Evolutionary conservation across 2,329 filamentous ascomycete species (phyloP).

Genomic region (Macrophomina tecta): DNA sequence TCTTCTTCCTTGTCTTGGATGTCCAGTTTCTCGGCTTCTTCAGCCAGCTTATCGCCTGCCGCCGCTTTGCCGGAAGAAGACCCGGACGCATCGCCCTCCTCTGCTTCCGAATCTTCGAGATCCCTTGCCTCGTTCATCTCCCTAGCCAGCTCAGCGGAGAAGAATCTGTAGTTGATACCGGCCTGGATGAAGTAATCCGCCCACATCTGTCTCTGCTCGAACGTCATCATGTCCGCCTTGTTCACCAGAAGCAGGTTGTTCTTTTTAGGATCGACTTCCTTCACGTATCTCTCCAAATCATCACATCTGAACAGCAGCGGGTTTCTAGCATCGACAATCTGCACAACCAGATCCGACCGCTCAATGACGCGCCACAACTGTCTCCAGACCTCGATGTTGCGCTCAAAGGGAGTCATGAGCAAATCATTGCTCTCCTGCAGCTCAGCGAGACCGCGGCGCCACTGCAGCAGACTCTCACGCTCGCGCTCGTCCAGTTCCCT

Average conservation of each 20-base stretch:
- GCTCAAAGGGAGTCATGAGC: slow-evolving; percentile 96
- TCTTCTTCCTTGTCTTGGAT: slow-evolving; percentile 52
- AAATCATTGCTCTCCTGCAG: slow-evolving; percentile 92
- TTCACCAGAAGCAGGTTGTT: slow-evolving; percentile 93
- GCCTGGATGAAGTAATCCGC: slow-evolving; percentile 82
- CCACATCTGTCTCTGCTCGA: slow-evolving; percentile 81
- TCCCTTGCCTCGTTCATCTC: slow-evolving; percentile 79
- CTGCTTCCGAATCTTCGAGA: slow-evolving; percentile 57
- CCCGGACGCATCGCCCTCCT: slow-evolving; percentile 45
- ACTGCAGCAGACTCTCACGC: slow-evolving; percentile 80
- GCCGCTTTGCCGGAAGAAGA: slow-evolving; percentile 44
- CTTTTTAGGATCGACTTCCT: slow-evolving; percentile 87
- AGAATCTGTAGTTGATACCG: slow-evolving; percentile 91
- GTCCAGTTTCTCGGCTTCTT: slow-evolving; percentile 53
- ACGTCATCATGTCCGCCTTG: slow-evolving; percentile 99
- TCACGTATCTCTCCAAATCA: slow-evolving; percentile 92
- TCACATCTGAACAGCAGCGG: slow-evolving; percentile 92
- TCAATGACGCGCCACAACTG: slow-evolving; percentile 98
- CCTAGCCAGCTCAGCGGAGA: slow-evolving; percentile 91
- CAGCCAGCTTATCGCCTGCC: slow-evolving; percentile 56
- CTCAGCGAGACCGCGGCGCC: slow-evolving; percentile 89
- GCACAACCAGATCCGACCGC: slow-evolving; percentile 90
- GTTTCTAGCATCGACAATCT: slow-evolving; percentile 97
- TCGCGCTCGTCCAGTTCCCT: slow-evolving; percentile 81
- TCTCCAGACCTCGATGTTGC: slow-evolving; percentile 96